Conservation (phyloP, 1,284 basidiomycete genomes). For the Sporisorium iseilematis-ciliati region DNA sequence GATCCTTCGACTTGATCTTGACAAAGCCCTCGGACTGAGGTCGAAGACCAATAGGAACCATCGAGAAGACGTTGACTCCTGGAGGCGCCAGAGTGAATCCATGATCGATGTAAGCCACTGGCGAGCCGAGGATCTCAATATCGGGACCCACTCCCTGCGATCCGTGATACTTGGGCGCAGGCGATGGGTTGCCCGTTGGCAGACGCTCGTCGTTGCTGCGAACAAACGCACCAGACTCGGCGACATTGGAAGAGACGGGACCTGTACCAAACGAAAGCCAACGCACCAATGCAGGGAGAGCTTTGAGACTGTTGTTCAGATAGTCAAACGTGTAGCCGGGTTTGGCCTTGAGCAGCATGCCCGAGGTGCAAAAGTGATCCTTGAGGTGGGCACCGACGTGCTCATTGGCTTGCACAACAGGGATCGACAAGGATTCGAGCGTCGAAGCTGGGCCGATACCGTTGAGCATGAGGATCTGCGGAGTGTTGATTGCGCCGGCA, state of each 20-base stretch:
- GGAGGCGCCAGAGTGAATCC: neutral
- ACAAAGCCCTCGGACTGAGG: neutral
- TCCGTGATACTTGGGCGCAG: neutral
- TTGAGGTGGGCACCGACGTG: slow-evolving; percentile 51
- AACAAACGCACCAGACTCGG: neutral
- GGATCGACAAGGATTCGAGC: slow-evolving; percentile 22
- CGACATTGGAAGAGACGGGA: neutral
- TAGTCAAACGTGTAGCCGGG: neutral
- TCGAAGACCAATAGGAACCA: slow-evolving; percentile 1
- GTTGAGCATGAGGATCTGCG: slow-evolving; percentile 58
- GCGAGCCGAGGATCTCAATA: neutral
- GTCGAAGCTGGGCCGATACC: slow-evolving; percentile 47
- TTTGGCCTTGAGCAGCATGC: neutral
- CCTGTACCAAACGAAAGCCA: neutral
- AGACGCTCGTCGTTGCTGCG: neutral
- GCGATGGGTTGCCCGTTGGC: neutral
- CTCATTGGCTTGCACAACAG: neutral
- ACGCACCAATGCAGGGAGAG: neutral
- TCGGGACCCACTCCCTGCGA: neutral
- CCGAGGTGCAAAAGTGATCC: slow-evolving; percentile 51
- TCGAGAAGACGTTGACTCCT: neutral
- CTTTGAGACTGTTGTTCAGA: neutral
- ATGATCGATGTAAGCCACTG: neutral
- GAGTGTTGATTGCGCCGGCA: slow-evolving; percentile 55
- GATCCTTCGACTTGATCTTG: neutral